Base-by-base conservation (phyloP, 805 yeast species). In the Suhomyces faveliae region DNA sequence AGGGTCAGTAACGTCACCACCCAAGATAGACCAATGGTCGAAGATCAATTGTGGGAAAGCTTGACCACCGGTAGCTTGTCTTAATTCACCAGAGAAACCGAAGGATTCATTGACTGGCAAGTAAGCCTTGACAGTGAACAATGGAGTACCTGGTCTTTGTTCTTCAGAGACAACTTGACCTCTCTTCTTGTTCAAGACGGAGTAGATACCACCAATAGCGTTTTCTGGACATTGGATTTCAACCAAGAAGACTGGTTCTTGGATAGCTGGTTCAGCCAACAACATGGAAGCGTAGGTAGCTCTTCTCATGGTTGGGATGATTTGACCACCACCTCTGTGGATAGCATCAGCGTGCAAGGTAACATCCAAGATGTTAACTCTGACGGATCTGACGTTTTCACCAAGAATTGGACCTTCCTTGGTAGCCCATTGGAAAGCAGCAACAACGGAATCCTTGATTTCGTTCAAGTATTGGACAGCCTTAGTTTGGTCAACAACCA, bases 1-100 rank as follows among this genome's bases (percentile, higher is more conserved):
- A 72, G 91, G 85, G 79, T 92, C 98, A 62, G 87, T 78, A 73
- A 96, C 96, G 78, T 90, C 94, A 77, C 97, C 96, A 63, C 72
- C 70, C 82, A 94, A 80, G 67, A 89, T 77, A 61, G 89, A 80
- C 98, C 98, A 92, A 78, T 92, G 99, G 78, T 94, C 98, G 79
- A 92, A 94, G 77, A 94, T 95, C 96, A 94, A 84, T 83, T 92
- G 98, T 80, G 99, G 99, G 99, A 92, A 92, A 77, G 99, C 99
- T 85, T 92, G 99, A 79, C 99, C 99, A 88, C 97, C 97, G 71
- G 99, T 92, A 73, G 98, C 97, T 82, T 92, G 97, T 85, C 99
- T 89, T 73, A 92, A 87, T 71, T 91, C 96, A 83, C 95, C 94
- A 68, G 96, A 87, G 96, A 92, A 92, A 87, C 99, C 99, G 87